Evolutionary conservation across 352 stramenopile species (phyloP).

Genomic region (Saprolegnia parasitica): DNA sequence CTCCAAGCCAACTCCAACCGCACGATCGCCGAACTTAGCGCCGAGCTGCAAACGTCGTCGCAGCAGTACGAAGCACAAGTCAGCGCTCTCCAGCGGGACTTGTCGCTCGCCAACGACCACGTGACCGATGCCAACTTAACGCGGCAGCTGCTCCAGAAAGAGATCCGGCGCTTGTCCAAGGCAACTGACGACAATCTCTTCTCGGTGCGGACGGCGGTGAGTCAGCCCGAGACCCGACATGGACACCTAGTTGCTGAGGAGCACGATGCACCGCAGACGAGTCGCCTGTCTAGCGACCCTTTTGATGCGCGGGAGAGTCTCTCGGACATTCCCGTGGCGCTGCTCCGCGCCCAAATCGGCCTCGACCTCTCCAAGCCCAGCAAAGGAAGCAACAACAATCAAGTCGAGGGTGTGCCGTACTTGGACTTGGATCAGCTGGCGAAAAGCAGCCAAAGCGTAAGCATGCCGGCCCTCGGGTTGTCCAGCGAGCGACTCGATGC

Average conservation of each 20-base stretch:
- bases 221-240: neutral
- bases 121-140: conserved; percentile 53
- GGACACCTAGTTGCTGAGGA: conserved; percentile 4
- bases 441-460: neutral
- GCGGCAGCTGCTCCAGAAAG: conserved; percentile 51
- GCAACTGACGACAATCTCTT: neutral
- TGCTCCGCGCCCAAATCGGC: conserved; percentile 70
- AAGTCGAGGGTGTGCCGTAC: neutral
- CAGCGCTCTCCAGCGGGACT: conserved; percentile 42
- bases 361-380: conserved; percentile 36
- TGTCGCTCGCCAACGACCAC: conserved; percentile 55
- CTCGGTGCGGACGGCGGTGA: neutral
- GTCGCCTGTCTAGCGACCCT: no score
- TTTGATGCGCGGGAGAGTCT: conserved; percentile 58
- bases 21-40: conserved; percentile 51
- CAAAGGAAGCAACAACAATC: conserved; percentile 11
- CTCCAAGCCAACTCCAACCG: conserved; percentile 54
- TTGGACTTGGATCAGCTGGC: neutral
- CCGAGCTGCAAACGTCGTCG: conserved; percentile 45
- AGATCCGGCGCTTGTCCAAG: neutral
- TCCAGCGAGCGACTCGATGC: neutral
- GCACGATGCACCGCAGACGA: no score
- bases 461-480: neutral
- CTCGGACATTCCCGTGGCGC: conserved; percentile 57
- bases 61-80: conserved; percentile 48